phyloP scores from a whole-genome alignment of 208 protist genomes.

The Willaertia magna region DNA sequence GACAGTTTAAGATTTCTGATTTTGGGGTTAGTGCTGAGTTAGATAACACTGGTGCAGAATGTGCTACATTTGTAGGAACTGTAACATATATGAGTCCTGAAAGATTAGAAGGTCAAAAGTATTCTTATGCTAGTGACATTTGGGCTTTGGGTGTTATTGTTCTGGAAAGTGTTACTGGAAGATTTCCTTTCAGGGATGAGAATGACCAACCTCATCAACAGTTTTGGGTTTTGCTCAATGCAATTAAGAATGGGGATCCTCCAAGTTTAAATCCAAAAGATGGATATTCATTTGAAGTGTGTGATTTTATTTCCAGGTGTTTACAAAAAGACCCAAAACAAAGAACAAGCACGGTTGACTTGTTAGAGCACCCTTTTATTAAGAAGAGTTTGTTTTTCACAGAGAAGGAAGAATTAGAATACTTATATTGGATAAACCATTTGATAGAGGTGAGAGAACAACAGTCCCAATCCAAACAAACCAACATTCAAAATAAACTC shows the following conservation, averaged over 20 bases:
- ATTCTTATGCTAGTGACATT: slow-evolving; percentile 74
- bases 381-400: too few species aligned
- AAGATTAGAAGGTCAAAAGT: slow-evolving; percentile 59
- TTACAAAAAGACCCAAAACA: background rate
- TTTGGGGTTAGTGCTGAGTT: slow-evolving; percentile 78
- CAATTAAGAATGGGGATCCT: background rate
- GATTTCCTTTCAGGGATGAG: slow-evolving; percentile 49
- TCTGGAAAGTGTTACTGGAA: slow-evolving; percentile 62
- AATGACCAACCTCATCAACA: background rate
- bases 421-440: too few species aligned
- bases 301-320: background rate
- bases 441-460: too few species aligned
- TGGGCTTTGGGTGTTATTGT: slow-evolving; percentile 76
- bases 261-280: background rate
- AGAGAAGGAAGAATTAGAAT: too few species aligned
- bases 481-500: too few species aligned
- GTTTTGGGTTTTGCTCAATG: background rate
- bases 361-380: slow-evolving; percentile 3
- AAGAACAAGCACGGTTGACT: background rate
- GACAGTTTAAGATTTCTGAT: slow-evolving; percentile 65
- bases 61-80: slow-evolving; percentile 63
- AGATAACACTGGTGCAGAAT: slow-evolving; percentile 59
- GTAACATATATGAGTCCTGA: slow-evolving; percentile 84
- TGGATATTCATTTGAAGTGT: background rate
- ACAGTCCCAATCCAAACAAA: too few species aligned